Evolutionary conservation across 2,329 filamentous ascomycete species (phyloP).

Genomic region (Arthrinium phaeospermum): DNA sequence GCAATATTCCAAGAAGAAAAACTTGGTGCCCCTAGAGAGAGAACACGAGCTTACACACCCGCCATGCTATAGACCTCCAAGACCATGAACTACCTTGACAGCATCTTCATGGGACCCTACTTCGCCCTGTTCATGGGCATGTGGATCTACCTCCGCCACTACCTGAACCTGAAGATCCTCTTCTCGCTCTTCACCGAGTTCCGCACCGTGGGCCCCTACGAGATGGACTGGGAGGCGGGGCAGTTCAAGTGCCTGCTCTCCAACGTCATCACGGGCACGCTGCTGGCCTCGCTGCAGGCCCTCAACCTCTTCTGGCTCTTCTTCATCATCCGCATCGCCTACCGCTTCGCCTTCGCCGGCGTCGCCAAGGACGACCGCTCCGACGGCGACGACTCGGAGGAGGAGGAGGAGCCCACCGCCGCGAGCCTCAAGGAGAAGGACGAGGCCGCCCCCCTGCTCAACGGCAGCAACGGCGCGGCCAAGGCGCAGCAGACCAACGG

Average conservation of each 20-base stretch:
- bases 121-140: conserved; percentile 80
- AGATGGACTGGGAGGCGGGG: conserved; percentile 75
- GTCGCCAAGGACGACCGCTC: conserved; percentile 74
- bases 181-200: conserved; percentile 78
- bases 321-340: conserved; percentile 77
- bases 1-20: background rate
- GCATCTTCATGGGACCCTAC: conserved; percentile 78
- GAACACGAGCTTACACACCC: background rate
- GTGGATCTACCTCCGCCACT: conserved; percentile 92
- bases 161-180: conserved; percentile 79
- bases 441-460: conserved; percentile 31
- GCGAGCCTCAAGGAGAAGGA: conserved; percentile 30
- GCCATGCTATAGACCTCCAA: conserved; percentile 75
- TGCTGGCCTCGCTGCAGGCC: conserved; percentile 72
- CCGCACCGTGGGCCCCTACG: conserved; percentile 74
- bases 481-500: conserved; percentile 32
- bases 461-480: conserved; percentile 32
- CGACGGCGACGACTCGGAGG: conserved; percentile 68
- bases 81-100: conserved; percentile 87
- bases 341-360: conserved; percentile 68
- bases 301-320: conserved; percentile 85
- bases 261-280: conserved; percentile 68
- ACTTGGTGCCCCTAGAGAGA: background rate
- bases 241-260: conserved; percentile 79
- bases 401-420: conserved; percentile 47